Percentiles rank a stretch among this genome's conserved stretches.
phyloP scores from a whole-genome alignment of 2,329 filamentous ascomycete species.

The Pestalotiopsis sp. region DNA sequence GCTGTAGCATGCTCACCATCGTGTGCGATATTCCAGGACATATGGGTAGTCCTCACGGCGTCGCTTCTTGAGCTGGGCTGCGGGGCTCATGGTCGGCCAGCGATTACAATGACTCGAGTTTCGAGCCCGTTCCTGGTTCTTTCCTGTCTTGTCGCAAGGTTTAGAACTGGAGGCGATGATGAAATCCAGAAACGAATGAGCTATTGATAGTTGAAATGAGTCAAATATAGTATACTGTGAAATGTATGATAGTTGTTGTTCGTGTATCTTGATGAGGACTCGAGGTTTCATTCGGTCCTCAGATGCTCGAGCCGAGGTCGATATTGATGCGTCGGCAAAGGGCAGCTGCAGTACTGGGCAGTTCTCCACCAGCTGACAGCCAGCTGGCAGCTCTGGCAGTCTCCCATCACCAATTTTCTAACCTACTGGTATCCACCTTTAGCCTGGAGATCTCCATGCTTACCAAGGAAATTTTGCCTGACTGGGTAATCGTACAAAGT shows the following conservation, averaged over 20 bases:
- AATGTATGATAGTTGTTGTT: too few species aligned
- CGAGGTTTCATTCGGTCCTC: neutral
- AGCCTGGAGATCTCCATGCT: neutral
- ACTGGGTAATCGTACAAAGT: neutral
- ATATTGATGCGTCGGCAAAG: neutral
- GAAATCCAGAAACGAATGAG: neutral
- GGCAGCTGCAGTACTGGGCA: neutral
- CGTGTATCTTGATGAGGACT: neutral
- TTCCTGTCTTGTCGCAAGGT: neutral
- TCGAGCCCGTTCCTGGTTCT: neutral
- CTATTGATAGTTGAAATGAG: too few species aligned
- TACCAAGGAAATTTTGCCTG: neutral
- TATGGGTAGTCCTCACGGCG: slow-evolving; percentile 74
- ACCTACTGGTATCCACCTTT: neutral
- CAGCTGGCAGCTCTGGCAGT: neutral
- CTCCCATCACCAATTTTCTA: neutral
- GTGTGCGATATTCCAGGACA: slow-evolving; percentile 77
- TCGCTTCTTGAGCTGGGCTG: slow-evolving; percentile 56
- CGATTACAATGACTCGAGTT: neutral
- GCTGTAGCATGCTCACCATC: slow-evolving; percentile 64
- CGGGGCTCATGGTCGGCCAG: slow-evolving; percentile 30
- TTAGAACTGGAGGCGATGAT: neutral
- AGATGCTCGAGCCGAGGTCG: neutral
- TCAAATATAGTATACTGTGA: too few species aligned
- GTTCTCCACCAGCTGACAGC: neutral